Evolutionary conservation across 1,284 basidiomycete species (phyloP), one percentile per base, ranked within the genome.

Genomic region (Malassezia yamatoensis): DNA sequence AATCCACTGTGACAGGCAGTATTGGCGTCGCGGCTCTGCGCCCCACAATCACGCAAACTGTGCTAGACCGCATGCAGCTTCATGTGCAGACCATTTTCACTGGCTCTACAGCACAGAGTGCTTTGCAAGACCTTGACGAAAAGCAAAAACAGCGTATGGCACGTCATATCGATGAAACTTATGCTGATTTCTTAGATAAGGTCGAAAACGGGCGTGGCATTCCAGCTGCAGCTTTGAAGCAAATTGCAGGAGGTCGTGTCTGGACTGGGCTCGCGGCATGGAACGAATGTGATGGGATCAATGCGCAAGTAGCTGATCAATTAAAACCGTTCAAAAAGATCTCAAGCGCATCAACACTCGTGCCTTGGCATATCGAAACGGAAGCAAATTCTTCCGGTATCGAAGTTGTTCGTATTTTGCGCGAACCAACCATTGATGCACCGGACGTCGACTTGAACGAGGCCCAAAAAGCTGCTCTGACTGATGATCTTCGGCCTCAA

Each of bases 221-320:
- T 29, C 64, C 69, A 12, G 58, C 62, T 29, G 75, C 76, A 3
- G 63, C 75, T 6, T 68, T 78, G 13, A 72, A 76, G 39, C 57
- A 60, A 8, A 60, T 78, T 18, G 77, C 77, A 0, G 77, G 77
- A 12, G 77, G 77, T 1, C 56, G 77, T 18, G 77, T 78, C n/a
- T 75, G 74, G 65, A 77, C 76, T 0, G 77, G 77, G 15, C 60
- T 77, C 42, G 65, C 65, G 16, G 76, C 76, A 16, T 77, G 74
- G 65, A 62, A 62, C 20, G 53, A 69, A 34, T 68, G 65, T 47
- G 69, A 65, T 37, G 61, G 63, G 2, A 40, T 34, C 15, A 15
- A 45, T 13, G 43, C 43, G 6, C 10, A 24, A 9, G 43, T 45
- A n/a, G 1, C 15, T 2, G 18, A 24, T 24, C 43, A 34, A 20